phyloP scores from a whole-genome alignment of 73 alveolate species.

The Strombidium stylifer region DNA sequence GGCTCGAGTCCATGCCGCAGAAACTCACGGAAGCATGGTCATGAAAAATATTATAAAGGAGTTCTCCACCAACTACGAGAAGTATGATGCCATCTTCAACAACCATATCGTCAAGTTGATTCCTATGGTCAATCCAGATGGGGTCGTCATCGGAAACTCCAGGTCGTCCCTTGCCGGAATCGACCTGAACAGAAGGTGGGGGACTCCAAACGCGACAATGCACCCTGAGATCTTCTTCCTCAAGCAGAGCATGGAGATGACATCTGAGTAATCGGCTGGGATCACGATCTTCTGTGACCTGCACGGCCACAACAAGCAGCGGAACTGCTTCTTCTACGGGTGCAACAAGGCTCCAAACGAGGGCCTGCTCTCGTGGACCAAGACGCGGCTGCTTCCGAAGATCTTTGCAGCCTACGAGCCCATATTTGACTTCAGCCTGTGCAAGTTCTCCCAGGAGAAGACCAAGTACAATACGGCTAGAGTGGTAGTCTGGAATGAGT shows the following conservation, averaged over 20 bases:
- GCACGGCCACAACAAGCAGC: conserved; percentile 75
- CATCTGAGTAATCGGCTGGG: conserved; percentile 43
- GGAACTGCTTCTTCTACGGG: conserved; percentile 71
- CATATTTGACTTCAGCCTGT: conserved; percentile 22
- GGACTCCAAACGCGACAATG: conserved; percentile 65
- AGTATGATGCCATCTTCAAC: conserved; percentile 16
- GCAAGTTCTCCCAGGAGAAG: conserved; percentile 31
- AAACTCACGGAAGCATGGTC: conserved; percentile 67
- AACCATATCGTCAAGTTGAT: conserved; percentile 57
- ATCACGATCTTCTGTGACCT: conserved; percentile 55
- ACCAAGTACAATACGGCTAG: conserved; percentile 46
- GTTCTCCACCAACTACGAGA: background rate
- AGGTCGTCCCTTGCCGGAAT: conserved; percentile 71
- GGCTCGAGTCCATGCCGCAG: conserved; percentile 85
- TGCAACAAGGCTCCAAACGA: conserved; percentile 47
- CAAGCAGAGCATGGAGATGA: conserved; percentile 56
- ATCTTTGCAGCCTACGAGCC: conserved; percentile 19
- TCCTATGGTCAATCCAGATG: conserved; percentile 82
- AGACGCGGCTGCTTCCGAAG: conserved; percentile 44
- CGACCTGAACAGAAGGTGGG: conserved; percentile 81
- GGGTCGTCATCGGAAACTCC: conserved; percentile 74
- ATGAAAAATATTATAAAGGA: conserved; percentile 60
- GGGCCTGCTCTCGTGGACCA: conserved; percentile 41
- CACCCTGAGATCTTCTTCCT: conserved; percentile 79
- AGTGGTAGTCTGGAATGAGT: conserved; percentile 54